Conservation (phyloP, 1,284 basidiomycete genomes). For the Bjerkandera adusta region DNA sequence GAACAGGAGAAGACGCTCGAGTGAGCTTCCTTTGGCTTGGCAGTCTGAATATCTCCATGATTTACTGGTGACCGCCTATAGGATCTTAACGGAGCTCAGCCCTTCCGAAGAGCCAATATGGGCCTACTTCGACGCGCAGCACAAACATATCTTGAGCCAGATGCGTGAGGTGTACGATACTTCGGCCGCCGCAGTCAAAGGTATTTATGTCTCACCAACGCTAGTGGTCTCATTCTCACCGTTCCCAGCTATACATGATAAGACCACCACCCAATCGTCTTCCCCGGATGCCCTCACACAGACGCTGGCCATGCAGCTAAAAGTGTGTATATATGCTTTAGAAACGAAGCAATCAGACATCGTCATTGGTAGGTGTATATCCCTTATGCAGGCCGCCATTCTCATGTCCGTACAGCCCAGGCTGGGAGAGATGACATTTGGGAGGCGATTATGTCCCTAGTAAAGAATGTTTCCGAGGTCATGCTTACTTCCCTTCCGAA, state of each 20-base stretch:
- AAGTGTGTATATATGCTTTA: conserved; percentile 52
- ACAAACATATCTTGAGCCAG: conserved; percentile 79
- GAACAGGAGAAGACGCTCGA: conserved; percentile 98
- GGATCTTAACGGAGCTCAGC: conserved; percentile 84
- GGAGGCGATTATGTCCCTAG: conserved; percentile 74
- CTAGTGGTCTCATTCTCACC: conserved; percentile 7
- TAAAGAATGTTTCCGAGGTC: conserved; percentile 69
- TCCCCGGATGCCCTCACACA: conserved; percentile 39
- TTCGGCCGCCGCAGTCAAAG: conserved; percentile 51
- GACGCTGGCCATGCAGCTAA: conserved; percentile 53
- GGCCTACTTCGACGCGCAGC: conserved; percentile 93
- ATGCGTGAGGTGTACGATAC: conserved; percentile 71
- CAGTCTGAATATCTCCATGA: not conserved
- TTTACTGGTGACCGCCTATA: conserved; percentile 28
- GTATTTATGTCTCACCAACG: conserved; percentile 37
- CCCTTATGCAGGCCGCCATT: not conserved
- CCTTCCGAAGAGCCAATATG: conserved; percentile 86
- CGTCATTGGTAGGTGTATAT: conserved; percentile 53
- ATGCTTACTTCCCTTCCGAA: conserved; percentile 78
- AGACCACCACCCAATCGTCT: conserved; percentile 32
- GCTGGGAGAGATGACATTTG: conserved; percentile 72
- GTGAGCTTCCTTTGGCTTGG: conserved; percentile 43
- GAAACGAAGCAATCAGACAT: conserved; percentile 65
- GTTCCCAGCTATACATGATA: conserved; percentile 44
- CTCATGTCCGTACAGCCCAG: conserved; percentile 26